Evolutionary conservation across 768 basidiomycete species (phyloP).

Genomic region (Leccinum longicurvipes): DNA sequence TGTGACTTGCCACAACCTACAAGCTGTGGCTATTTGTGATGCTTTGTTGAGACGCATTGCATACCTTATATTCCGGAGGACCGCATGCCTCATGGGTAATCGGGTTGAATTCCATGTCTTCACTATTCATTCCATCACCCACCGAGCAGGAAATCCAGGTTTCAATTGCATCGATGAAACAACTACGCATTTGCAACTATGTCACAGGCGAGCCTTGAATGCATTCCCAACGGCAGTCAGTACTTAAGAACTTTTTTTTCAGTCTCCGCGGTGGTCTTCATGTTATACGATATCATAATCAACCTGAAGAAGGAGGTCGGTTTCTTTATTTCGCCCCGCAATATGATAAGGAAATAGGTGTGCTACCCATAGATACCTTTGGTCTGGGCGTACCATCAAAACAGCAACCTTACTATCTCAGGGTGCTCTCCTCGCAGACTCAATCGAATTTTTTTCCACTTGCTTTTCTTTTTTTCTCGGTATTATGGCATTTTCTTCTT

Average conservation of each 20-base stretch:
- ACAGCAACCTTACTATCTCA: not conserved
- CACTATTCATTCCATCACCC: not conserved
- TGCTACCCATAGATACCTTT: constrained; percentile 8
- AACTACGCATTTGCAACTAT: constrained; percentile 17
- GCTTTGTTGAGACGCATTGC: not conserved
- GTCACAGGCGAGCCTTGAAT: constrained; percentile 3
- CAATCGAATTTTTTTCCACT: constrained; percentile 10
- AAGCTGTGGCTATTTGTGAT: not conserved
- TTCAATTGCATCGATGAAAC: constrained; percentile 5
- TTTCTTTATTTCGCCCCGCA: not conserved
- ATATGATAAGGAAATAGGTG: not conserved
- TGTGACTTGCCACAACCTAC: constrained; percentile 1
- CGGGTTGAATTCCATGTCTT: constrained; percentile 7
- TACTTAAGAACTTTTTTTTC: not conserved
- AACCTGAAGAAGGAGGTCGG: constrained; percentile 20
- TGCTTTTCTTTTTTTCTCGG: constrained; percentile 21
- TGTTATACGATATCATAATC: constrained; percentile 20
- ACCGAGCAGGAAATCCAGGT: constrained; percentile 1
- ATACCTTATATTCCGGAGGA: not conserved
- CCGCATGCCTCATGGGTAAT: not conserved
- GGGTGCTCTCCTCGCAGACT: not conserved
- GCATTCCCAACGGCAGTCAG: not conserved
- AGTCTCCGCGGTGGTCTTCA: constrained; percentile 17
- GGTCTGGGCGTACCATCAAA: constrained; percentile 13
- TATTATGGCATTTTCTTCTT: constrained; percentile 26